Evolutionary conservation across 2,329 filamentous ascomycete species (phyloP), one percentile per base, ranked within the genome.

Genomic region (Aspergillus chevalieri): DNA sequence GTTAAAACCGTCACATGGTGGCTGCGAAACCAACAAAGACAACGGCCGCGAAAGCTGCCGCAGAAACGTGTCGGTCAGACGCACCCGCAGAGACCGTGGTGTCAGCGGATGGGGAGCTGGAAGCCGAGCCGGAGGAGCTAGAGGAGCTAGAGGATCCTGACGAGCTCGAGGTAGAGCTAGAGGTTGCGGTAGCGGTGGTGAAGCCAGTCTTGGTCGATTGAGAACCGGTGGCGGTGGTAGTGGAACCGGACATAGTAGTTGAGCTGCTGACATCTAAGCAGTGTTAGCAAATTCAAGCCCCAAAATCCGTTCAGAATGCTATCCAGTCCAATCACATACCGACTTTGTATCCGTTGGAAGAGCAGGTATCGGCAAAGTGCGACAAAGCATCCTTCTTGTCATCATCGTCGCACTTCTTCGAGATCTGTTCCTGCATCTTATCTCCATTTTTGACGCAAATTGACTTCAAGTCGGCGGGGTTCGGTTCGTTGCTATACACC

Each of bases 11-110:
- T 65, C 61, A 73, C 55, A 73, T 57, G 28, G 67, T 61, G 42
- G 66, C 68, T 17, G 67, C 68, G 41, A 71, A 65, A 38, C 70
- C 71, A 30, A 71, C 57, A 50, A 73, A 69, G n/a, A 71, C 63
- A 38, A 68, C 68, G 41, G 70, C 66, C 44, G 64, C 67, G 46
- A 72, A 65, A 6, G 65, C 65, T 43, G 64, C 65, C 28, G 65
- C 61, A 30, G 69, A 68, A 43, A 67, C 61, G 30, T 68, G 64
- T 30, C 65, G 62, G 50, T 64, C 62, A 22, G 64, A 61, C 8
- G 61, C 60, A 24, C 59, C 63, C 45, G 57, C 48, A 28, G 52
- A 28, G 10, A 39, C 48, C 41, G 57, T 30, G 33, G 47, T 44
- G 38, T 55, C 48, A 33, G 36, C 17, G 19, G 47, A 36, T 8